Evolutionary conservation across 2,329 filamentous ascomycete species (phyloP), one percentile per base, ranked within the genome.

Genomic region (Ophiostoma quercus): DNA sequence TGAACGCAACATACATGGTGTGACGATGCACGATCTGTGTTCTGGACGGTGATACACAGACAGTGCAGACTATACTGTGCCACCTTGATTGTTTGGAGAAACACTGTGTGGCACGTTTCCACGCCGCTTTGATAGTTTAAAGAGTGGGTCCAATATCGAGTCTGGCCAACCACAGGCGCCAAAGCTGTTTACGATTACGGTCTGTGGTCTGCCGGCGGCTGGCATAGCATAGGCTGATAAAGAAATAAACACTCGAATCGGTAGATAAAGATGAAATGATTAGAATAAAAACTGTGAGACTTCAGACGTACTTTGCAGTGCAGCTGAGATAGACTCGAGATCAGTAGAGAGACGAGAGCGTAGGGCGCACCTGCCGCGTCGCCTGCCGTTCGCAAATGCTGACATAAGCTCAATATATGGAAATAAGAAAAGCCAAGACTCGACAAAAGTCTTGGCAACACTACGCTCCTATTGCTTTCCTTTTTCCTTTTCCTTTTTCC

Each of bases 381-480:
- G 51, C 51, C 51, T 14, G 19, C 51, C 51, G 51, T 57, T 22
- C 7, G 16, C 25, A 12, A 47, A 25, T 57, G 51, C 22, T 57
- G n/a, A 57, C 51, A 57, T 57, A 57, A 57, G 16, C 16, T 12
- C n/a, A 22, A 39, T 34, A 6, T 37, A 34, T n/a, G 32, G 29
- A 63, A 63, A 19, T 63, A 63, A 34, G 16, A 63, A 63, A 63
- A 63, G 60, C 60, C 60, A 63, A 63, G 60, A 63, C 60, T 4
- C 29, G 57, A 67, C 63, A 34, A 25, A 57, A 54, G 51, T 41
- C 68, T 69, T 69, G 68, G 62, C 68, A 63, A 29, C 39, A 25
- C 39, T 47, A 41, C 54, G 51, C 43, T 34, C 39, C n/a, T 25
- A 14, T 39, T 54, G 37, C 19, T n/a, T 57, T 22, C 9, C n/a